phyloP scores from a whole-genome alignment of 2,329 filamentous ascomycete species.

The Aspergillus quadrilineatus region DNA sequence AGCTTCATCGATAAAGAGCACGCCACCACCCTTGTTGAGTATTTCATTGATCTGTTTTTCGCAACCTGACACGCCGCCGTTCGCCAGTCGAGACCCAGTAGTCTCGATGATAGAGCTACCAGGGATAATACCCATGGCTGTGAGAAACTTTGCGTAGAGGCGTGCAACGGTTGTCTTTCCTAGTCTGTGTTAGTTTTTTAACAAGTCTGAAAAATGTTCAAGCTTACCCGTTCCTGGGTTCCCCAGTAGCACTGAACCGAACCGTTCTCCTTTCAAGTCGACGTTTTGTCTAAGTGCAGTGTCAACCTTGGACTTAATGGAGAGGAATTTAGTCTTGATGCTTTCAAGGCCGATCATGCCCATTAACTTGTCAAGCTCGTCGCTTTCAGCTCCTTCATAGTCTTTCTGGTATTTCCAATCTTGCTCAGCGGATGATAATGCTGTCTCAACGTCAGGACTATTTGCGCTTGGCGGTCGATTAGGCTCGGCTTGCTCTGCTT shows the following conservation, averaged over 20 bases:
- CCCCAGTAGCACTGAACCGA: slow-evolving; percentile 63
- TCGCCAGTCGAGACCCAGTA: slow-evolving; percentile 65
- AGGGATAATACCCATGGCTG: slow-evolving; percentile 61
- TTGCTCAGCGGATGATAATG: slow-evolving; percentile 36
- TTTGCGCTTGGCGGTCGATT: background rate
- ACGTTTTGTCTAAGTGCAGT: slow-evolving; percentile 57
- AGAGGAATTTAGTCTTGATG: slow-evolving; percentile 64
- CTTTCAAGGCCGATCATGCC: slow-evolving; percentile 68
- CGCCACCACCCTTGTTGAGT: slow-evolving; percentile 61
- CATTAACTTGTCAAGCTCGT: slow-evolving; percentile 64
- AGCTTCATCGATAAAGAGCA: slow-evolving; percentile 75
- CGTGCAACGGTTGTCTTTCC: slow-evolving; percentile 76
- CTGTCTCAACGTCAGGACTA: background rate
- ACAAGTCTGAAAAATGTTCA: slow-evolving; percentile 24
- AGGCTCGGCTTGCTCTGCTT: background rate
- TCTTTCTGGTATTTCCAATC: slow-evolving; percentile 66
- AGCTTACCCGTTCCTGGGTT: slow-evolving; percentile 69
- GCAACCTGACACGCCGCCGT: slow-evolving; percentile 58
- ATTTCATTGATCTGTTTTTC: slow-evolving; percentile 60
- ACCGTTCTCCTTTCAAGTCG: slow-evolving; percentile 58
- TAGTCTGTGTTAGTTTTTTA: slow-evolving; percentile 21
- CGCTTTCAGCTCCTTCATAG: slow-evolving; percentile 51
- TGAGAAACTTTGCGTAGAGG: slow-evolving; percentile 66
- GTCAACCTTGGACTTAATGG: slow-evolving; percentile 64
- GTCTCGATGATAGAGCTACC: slow-evolving; percentile 64